Conservation (phyloP, 352 stramenopile species). For the Phytophthora nicotianae region DNA sequence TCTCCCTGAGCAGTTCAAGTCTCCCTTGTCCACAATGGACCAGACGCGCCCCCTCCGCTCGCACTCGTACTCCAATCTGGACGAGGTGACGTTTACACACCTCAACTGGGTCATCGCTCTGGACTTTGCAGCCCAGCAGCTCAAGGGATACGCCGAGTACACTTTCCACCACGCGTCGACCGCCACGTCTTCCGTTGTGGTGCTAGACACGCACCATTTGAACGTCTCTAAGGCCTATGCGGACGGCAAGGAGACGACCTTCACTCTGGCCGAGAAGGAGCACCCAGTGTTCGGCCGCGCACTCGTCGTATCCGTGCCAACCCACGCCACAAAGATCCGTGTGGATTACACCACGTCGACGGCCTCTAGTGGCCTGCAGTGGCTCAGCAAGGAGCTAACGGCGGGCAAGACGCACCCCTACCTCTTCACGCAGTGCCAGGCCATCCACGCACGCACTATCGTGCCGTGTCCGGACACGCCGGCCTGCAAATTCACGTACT, state of each 20-base stretch:
- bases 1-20: conserved; percentile 11
- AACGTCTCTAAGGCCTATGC: conserved; percentile 64
- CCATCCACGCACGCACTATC: conserved; percentile 95
- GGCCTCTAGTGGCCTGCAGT: conserved; percentile 85
- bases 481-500: conserved; percentile 95
- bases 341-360: conserved; percentile 84
- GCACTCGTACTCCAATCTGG: conserved; percentile 89
- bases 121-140: conserved; percentile 79
- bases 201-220: conserved; percentile 90
- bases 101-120: conserved; percentile 87
- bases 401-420: conserved; percentile 94
- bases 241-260: conserved; percentile 55
- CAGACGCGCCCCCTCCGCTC: conserved; percentile 18
- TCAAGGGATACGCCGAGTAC: conserved; percentile 88
- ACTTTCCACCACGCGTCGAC: conserved; percentile 52
- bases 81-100: conserved; percentile 82
- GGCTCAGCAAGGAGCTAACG: conserved; percentile 93
- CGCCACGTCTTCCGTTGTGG: conserved; percentile 39
- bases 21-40: conserved; percentile 5
- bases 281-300: conserved; percentile 72
- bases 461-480: conserved; percentile 96
- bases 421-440: conserved; percentile 94
- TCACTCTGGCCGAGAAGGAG: conserved; percentile 52
- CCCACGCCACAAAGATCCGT: conserved; percentile 53
- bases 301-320: conserved; percentile 57